Evolutionary conservation across 2,329 filamentous ascomycete species (phyloP).

Genomic region (Exophiala bonariae): DNA sequence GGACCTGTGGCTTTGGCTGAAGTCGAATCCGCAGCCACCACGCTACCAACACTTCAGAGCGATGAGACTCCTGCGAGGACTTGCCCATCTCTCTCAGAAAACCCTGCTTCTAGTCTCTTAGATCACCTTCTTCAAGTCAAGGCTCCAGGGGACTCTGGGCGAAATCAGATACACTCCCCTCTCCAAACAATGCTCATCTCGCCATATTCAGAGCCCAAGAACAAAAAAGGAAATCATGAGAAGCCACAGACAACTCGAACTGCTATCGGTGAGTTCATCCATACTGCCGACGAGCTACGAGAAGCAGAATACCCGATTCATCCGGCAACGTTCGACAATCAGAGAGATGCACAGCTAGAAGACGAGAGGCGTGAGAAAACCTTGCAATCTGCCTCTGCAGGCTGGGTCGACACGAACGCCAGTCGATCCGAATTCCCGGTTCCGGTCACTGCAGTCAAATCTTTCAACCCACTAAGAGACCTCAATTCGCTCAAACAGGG

Average conservation of each 20-base stretch:
- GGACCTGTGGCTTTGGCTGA: no score
- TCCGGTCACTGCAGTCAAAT: background rate
- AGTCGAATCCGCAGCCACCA: background rate
- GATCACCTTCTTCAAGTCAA: conserved; percentile 85
- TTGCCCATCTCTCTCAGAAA: background rate
- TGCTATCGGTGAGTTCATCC: conserved; percentile 77
- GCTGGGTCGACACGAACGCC: conserved; percentile 82
- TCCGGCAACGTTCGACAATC: conserved; percentile 67
- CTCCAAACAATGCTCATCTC: conserved; percentile 79
- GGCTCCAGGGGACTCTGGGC: conserved; percentile 81
- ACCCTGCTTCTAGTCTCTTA: conserved; percentile 65
- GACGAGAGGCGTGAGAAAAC: conserved; percentile 53
- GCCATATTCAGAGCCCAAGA: conserved; percentile 67
- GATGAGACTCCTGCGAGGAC: background rate
- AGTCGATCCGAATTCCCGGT: conserved; percentile 52
- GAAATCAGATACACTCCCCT: conserved; percentile 81
- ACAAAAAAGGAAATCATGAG: conserved; percentile 62
- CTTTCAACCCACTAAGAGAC: background rate
- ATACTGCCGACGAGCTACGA: conserved; percentile 69
- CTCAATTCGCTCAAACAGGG: conserved; percentile 67
- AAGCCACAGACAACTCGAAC: conserved; percentile 75
- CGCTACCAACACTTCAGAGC: background rate
- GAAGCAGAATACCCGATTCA: conserved; percentile 86
- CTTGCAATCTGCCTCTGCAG: conserved; percentile 52
- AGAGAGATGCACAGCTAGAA: conserved; percentile 55